phyloP scores from a whole-genome alignment of 495 filamentous ascomycete genomes.

The Cryomyces antarcticus region DNA sequence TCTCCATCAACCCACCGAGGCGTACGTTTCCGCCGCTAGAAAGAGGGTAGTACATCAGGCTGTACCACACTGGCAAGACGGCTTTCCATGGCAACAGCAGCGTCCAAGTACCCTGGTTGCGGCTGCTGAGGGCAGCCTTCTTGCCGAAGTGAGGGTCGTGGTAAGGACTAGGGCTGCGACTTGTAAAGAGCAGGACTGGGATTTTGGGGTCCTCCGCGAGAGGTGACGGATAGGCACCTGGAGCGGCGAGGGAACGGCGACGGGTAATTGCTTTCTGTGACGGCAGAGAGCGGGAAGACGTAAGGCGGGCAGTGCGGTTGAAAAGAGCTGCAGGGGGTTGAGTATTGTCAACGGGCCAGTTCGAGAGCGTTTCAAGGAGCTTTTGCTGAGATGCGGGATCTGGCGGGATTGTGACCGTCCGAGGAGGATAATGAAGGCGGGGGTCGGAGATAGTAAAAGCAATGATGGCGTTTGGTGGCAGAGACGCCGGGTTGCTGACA shows the following conservation, averaged over 20 bases:
- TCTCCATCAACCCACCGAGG: conserved; percentile 66
- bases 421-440: conserved; percentile 53
- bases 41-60: conserved; percentile 66
- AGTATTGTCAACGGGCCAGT: conserved; percentile 48
- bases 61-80: conserved; percentile 68
- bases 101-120: conserved; percentile 54
- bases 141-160: too few species aligned
- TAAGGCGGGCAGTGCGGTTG: conserved; percentile 39
- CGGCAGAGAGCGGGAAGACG: conserved; percentile 41
- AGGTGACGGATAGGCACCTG: conserved; percentile 41
- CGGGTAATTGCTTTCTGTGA: conserved; percentile 74
- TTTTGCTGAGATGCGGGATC: conserved; percentile 25
- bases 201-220: conserved; percentile 56
- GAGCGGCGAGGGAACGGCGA: conserved; percentile 46
- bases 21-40: conserved; percentile 58
- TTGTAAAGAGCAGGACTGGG: conserved; percentile 53
- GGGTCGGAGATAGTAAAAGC: conserved; percentile 61
- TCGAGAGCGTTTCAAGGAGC: conserved; percentile 35
- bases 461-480: conserved; percentile 54
- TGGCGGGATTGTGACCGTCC: conserved; percentile 19
- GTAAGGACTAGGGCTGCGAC: conserved; percentile 22
- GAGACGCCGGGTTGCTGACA: conserved; percentile 53
- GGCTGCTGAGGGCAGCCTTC: conserved; percentile 18
- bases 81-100: conserved; percentile 85
- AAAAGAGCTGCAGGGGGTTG: conserved; percentile 41